Evolutionary conservation across 139 green algal species (phyloP), one percentile per base, ranked within the genome.

Genomic region (Volvox reticuliferus): DNA sequence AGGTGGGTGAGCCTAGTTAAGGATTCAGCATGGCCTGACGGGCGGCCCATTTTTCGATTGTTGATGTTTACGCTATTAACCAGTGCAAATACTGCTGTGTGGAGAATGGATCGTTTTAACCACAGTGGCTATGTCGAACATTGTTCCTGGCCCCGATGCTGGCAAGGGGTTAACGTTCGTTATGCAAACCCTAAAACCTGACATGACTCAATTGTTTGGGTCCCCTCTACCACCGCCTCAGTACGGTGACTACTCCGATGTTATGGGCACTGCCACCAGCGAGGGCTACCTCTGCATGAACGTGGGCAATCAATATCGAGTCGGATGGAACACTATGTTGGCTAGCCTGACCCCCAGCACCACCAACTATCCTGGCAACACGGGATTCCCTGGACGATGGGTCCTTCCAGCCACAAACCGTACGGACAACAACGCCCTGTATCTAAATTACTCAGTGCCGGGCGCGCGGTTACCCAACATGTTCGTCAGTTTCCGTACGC

Each of bases 201-300:
- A n/a, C n/a, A n/a, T n/a, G n/a, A n/a, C n/a, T n/a, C n/a, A n/a
- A n/a, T n/a, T n/a, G n/a, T n/a, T n/a, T n/a, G n/a, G n/a, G n/a
- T n/a, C n/a, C n/a, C 44, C 9, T 55, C 44, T 55, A 9, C 44
- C 44, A 55, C 44, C 44, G 44, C 44, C 44, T 5, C 71, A 85
- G 86, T 90, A 84, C 86, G 86, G 73, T 71, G 73, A 84, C 32
- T 32, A 6, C 1, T 35, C 73, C 20, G 86, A 90, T 36, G 75
- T 85, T n/a, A 84, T 90, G 86, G 86, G 86, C 86, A 76, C n/a
- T 24, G 86, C 71, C 55, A 9, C 30, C 1, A 28, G 32, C 16
- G 21, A 77, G 1, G 86, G 86, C 50, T 90, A 90, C 75, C 86
- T 90, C 71, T 90, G 86, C 86, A 90, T 77, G 73, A 84, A 83